Evolutionary conservation across 176 grass and related monocot species (phyloP).

Genomic region (Poa pratensis): DNA sequence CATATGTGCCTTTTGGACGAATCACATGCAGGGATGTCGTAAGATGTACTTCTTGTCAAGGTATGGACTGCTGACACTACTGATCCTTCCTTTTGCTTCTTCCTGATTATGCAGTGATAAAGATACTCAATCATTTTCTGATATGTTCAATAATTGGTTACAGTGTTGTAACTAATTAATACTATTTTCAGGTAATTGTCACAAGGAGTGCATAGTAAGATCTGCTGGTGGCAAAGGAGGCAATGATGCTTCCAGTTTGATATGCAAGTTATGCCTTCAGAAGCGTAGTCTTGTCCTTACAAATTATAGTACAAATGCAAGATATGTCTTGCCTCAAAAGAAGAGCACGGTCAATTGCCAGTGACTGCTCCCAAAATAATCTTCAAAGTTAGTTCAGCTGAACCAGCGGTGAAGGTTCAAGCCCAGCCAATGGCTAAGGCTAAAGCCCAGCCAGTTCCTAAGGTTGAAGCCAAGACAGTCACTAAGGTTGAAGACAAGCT

Average conservation of each 20-base stretch:
- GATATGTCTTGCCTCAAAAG: slow-evolving; percentile 44
- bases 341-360: slow-evolving; percentile 45
- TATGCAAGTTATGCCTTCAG: slow-evolving; percentile 71
- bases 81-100: slow-evolving; percentile 21
- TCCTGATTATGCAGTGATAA: slow-evolving; percentile 5
- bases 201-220: slow-evolving; percentile 66
- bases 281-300: slow-evolving; percentile 55
- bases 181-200: slow-evolving; percentile 78
- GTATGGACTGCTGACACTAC: slow-evolving; percentile 48
- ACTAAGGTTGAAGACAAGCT: neutral
- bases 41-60: slow-evolving; percentile 86
- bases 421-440: neutral
- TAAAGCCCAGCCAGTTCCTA: neutral
- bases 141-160: slow-evolving; percentile 25
- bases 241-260: slow-evolving; percentile 50
- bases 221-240: slow-evolving; percentile 48
- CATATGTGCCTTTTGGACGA: slow-evolving; percentile 39
- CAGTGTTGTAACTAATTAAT: slow-evolving; percentile 49
- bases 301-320: slow-evolving; percentile 45
- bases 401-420: slow-evolving; percentile 18
- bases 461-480: slow-evolving; percentile 1
- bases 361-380: slow-evolving; percentile 47
- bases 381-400: slow-evolving; percentile 54
- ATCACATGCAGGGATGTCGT: slow-evolving; percentile 68
- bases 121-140: slow-evolving; percentile 29